Percentiles rank a stretch among this genome's conserved stretches.
Evolutionary conservation across 257 asterid species (phyloP).

Genomic region (Fraxinus excelsior): DNA sequence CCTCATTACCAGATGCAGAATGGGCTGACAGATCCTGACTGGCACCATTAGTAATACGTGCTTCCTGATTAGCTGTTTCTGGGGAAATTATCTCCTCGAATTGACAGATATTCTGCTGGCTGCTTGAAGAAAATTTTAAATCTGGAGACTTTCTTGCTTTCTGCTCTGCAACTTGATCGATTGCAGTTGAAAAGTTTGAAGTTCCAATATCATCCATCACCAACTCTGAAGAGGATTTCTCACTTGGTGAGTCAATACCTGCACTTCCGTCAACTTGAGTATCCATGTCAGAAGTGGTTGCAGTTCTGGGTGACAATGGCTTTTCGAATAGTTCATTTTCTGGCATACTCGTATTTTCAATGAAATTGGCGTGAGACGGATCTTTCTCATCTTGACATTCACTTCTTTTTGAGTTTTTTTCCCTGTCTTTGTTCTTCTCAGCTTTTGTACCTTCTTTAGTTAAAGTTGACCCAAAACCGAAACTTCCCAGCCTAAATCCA

Average conservation of each 20-base stretch:
- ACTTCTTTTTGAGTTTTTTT: conserved; percentile 28
- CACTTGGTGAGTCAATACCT: conserved; percentile 37
- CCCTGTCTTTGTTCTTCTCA: conserved; percentile 38
- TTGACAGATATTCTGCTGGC: conserved; percentile 37
- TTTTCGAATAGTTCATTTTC: conserved; percentile 36
- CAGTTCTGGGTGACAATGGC: conserved; percentile 34
- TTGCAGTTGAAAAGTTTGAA: conserved; percentile 32
- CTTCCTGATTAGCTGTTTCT: conserved; percentile 40
- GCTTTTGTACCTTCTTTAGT: conserved; percentile 42
- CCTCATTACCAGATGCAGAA: conserved; percentile 31
- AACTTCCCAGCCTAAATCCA: conserved; percentile 57
- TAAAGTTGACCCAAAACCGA: conserved; percentile 51
- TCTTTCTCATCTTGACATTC: conserved; percentile 44
- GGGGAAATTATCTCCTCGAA: conserved; percentile 38
- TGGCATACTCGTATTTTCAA: conserved; percentile 35
- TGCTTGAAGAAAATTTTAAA: conserved; percentile 34
- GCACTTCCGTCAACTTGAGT: conserved; percentile 34
- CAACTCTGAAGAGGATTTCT: conserved; percentile 37
- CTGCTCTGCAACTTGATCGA: conserved; percentile 39
- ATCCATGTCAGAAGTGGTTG: conserved; percentile 37
- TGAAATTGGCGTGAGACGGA: conserved; percentile 31
- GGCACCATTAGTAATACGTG: conserved; percentile 30
- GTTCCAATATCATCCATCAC: conserved; percentile 34
- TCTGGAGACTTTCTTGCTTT: conserved; percentile 25
- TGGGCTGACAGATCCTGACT: conserved; percentile 31